These are phyloP conservation scores for Cornus florida DNA, from an alignment of 148 eudicot species.

Conservation along the genomic window DNA sequence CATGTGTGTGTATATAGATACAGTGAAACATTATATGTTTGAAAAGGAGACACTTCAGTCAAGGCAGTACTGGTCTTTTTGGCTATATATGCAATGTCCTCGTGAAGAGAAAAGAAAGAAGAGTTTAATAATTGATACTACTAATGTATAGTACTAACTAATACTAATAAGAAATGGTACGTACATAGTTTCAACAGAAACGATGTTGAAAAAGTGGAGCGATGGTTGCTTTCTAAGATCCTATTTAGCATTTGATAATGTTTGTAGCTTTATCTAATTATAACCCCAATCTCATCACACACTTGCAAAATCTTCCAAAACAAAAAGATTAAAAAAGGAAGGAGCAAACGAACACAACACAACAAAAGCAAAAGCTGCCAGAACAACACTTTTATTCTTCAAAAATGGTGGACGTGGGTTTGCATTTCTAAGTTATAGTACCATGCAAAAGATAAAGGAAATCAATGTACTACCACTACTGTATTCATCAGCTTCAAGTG, in stretches of 20 bases:
- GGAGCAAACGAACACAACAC: slow-evolving; percentile 14
- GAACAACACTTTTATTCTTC: slow-evolving; percentile 28
- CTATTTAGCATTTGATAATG: background rate
- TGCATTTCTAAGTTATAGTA: slow-evolving; percentile 29
- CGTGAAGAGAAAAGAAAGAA: slow-evolving; percentile 33
- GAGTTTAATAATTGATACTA: background rate
- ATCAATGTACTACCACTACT: background rate
- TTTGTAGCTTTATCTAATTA: background rate
- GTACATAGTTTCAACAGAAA: background rate
- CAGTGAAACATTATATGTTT: background rate
- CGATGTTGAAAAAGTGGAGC: background rate
- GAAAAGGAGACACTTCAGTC: slow-evolving; percentile 41
- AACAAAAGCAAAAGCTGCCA: slow-evolving; percentile 52
- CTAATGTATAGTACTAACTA: background rate
- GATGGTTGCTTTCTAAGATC: background rate
- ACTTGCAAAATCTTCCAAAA: slow-evolving; percentile 24
- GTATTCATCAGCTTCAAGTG: background rate
- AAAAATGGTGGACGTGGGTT: slow-evolving; percentile 43
- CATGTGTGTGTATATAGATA: background rate
- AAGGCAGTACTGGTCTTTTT: slow-evolving; percentile 29
- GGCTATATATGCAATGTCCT: slow-evolving; percentile 31
- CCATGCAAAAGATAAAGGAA: slow-evolving; percentile 38
- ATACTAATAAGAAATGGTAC: slow-evolving; percentile 2
- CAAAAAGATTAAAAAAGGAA: background rate
- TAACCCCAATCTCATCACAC: slow-evolving; percentile 6